A percentile compares a stretch with the other conserved stretches of the same genome.
Evolutionary conservation across 805 yeast species (phyloP).

Genomic region (Metschnikowia lachancei): DNA sequence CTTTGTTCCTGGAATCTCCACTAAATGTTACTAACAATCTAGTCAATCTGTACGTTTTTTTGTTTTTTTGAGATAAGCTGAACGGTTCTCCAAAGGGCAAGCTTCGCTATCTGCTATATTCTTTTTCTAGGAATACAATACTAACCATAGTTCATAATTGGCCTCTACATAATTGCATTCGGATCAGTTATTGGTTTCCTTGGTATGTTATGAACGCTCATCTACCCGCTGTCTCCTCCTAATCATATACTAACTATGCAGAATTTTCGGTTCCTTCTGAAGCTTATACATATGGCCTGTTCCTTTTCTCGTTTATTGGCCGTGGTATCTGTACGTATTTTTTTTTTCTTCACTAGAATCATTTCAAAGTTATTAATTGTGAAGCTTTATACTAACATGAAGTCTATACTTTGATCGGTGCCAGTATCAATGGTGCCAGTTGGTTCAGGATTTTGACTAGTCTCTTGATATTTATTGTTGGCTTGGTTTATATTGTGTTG

Average conservation of each 20-base stretch:
- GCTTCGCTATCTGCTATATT: neutral
- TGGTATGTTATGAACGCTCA: constrained; percentile 31
- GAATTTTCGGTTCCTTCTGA: constrained; percentile 57
- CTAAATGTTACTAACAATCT: constrained; percentile 23
- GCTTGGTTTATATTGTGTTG: constrained; percentile 55
- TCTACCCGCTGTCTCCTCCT: neutral
- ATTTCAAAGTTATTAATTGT: neutral
- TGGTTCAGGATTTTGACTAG: constrained; percentile 58
- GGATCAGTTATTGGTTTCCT: constrained; percentile 54
- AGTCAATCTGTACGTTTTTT: constrained; percentile 35
- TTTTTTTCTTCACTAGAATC: too few species aligned
- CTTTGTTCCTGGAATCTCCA: neutral
- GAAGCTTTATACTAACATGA: constrained; percentile 21
- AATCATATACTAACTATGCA: constrained; percentile 20
- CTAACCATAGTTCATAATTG: constrained; percentile 50
- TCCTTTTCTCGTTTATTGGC: constrained; percentile 69
- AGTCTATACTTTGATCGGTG: constrained; percentile 40
- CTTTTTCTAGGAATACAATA: constrained; percentile 5
- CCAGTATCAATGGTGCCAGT: constrained; percentile 47
- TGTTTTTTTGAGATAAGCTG: too few species aligned
- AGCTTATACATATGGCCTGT: constrained; percentile 63
- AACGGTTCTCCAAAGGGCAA: neutral
- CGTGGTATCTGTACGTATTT: constrained; percentile 60
- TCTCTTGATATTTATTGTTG: constrained; percentile 55
- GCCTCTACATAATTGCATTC: constrained; percentile 53